phyloP scores from a whole-genome alignment of 805 yeast genomes.

The Lachancea dasiensis region DNA sequence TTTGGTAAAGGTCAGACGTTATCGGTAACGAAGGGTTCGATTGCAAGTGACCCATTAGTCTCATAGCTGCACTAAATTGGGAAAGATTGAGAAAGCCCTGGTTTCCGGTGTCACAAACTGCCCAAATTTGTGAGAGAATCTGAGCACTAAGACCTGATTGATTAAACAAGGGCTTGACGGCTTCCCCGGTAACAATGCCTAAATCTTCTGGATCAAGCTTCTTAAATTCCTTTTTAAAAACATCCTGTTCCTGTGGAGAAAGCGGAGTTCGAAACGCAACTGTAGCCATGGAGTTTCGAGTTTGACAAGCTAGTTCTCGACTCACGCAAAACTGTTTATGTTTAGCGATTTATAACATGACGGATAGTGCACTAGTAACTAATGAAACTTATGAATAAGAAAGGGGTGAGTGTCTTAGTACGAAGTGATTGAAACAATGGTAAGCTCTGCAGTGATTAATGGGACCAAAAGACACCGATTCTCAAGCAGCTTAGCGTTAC shows the following conservation, averaged over 20 bases:
- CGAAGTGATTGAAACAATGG: background rate
- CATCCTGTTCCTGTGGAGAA: slow-evolving; percentile 68
- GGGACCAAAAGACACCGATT: too few relatives aligned
- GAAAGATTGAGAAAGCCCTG: slow-evolving; percentile 75
- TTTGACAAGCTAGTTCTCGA: background rate
- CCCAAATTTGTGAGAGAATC: slow-evolving; percentile 88
- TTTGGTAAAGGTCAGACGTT: slow-evolving; percentile 36
- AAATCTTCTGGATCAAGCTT: slow-evolving; percentile 71
- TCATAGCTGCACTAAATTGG: slow-evolving; percentile 80
- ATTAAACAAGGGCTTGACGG: slow-evolving; percentile 76
- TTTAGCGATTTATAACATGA: background rate
- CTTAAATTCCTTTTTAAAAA: slow-evolving; percentile 70
- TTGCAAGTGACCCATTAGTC: slow-evolving; percentile 86
- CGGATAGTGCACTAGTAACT: background rate
- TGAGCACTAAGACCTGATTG: slow-evolving; percentile 78
- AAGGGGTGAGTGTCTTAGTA: slow-evolving; percentile 1
- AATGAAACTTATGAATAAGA: background rate
- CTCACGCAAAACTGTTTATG: background rate
- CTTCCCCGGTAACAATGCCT: slow-evolving; percentile 84
- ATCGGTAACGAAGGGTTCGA: slow-evolving; percentile 46
- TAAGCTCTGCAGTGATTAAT: background rate
- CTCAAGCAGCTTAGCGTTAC: too few relatives aligned
- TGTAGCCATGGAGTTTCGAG: slow-evolving; percentile 17
- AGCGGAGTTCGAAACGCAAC: slow-evolving; percentile 34
- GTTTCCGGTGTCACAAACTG: slow-evolving; percentile 82